Conservation (phyloP, 2,329 filamentous ascomycete genomes). For the Botryotinia narcissicola region DNA sequence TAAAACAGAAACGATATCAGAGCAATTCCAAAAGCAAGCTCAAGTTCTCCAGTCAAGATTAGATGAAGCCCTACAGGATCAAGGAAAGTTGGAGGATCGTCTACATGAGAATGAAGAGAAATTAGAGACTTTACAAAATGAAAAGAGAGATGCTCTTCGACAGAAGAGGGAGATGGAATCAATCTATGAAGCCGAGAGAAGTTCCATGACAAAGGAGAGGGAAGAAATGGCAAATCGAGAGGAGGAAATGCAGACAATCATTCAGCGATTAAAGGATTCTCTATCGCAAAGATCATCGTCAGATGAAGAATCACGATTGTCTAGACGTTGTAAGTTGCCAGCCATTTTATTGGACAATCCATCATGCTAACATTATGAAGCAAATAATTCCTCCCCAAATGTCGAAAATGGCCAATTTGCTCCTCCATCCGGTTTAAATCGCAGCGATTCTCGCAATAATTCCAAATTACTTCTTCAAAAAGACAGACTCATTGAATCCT, state of each 20-base stretch:
- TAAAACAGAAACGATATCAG: conserved; percentile 73
- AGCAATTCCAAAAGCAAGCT: conserved; percentile 79
- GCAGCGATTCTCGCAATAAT: conserved; percentile 85
- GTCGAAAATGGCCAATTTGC: conserved; percentile 79
- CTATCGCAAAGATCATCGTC: conserved; percentile 69
- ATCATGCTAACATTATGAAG: conserved; percentile 30
- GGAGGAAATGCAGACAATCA: conserved; percentile 85
- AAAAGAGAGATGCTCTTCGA: conserved; percentile 78
- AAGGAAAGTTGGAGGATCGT: conserved; percentile 81
- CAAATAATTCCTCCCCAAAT: conserved; percentile 59
- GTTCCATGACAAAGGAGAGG: conserved; percentile 84
- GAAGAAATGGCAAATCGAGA: conserved; percentile 81
- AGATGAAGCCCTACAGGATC: conserved; percentile 80
- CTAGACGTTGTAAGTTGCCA: conserved; percentile 54
- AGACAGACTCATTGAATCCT: conserved; percentile 90
- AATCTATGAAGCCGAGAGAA: conserved; percentile 88
- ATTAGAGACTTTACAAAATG: conserved; percentile 75
- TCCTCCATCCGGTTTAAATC: conserved; percentile 77
- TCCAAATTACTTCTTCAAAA: conserved; percentile 91
- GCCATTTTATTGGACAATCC: neutral
- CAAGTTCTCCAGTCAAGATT: conserved; percentile 82
- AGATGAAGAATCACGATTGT: conserved; percentile 53
- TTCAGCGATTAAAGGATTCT: conserved; percentile 88
- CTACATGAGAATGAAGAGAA: conserved; percentile 83
- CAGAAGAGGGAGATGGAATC: conserved; percentile 89